Evolutionary conservation across 208 protist species (phyloP).

Genomic region (Acanthamoeba quina): DNA sequence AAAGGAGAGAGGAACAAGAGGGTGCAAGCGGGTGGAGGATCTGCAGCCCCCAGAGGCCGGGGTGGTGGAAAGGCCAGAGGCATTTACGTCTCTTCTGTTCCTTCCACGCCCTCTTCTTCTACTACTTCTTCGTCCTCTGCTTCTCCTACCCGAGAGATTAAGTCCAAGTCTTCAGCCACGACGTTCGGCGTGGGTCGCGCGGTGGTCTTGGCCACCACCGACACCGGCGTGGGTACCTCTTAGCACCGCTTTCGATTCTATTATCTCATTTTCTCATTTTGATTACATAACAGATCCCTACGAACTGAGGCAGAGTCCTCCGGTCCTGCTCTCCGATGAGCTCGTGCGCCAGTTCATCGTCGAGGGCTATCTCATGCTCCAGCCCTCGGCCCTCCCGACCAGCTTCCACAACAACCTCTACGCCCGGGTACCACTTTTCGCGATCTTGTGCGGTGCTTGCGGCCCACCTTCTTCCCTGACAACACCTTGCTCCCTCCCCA

Average conservation of each 20-base stretch:
- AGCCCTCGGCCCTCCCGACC: neutral
- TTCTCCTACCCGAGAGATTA: neutral
- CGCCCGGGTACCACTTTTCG: neutral
- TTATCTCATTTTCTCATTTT: too few relatives aligned
- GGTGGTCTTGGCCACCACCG: neutral
- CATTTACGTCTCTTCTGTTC: too few relatives aligned
- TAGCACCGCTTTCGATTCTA: too few relatives aligned
- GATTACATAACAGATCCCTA: neutral
- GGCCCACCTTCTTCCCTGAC: too few relatives aligned
- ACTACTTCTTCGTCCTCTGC: neutral
- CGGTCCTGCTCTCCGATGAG: conserved; percentile 26
- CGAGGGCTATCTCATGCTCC: conserved; percentile 35
- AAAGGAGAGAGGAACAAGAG: too few relatives aligned
- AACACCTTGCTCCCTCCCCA: neutral
- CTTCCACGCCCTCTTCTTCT: neutral
- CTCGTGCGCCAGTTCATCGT: conserved; percentile 43
- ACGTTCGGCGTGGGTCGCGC: neutral
- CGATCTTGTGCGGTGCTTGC: neutral
- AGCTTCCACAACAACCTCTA: conserved; percentile 63
- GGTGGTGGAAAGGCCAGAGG: too few relatives aligned
- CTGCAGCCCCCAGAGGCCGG: too few relatives aligned
- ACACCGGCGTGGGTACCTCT: neutral
- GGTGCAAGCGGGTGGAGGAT: too few relatives aligned
- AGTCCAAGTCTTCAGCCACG: neutral
- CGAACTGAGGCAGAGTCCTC: neutral